These are phyloP conservation scores for Kazachstania kunashirensis DNA, from an alignment of 805 yeast species.

Conservation along the genomic window DNA sequence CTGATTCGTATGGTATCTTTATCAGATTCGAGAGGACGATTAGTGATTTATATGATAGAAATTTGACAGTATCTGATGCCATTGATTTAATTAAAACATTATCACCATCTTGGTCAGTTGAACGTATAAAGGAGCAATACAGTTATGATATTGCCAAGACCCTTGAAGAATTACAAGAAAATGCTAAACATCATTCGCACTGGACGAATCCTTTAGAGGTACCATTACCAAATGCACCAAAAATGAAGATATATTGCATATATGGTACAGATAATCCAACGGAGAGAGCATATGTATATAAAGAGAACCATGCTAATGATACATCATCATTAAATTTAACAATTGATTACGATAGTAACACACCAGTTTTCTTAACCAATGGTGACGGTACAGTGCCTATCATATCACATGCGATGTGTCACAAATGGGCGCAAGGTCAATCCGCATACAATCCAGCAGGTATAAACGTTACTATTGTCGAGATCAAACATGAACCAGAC, in stretches of 20 bases:
- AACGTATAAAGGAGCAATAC: conserved; percentile 58
- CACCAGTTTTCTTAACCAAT: conserved; percentile 72
- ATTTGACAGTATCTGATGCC: conserved; percentile 57
- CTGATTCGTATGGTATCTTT: conserved; percentile 60
- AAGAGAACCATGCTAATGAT: conserved; percentile 38
- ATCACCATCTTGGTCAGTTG: conserved; percentile 69
- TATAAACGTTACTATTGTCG: conserved; percentile 67
- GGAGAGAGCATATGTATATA: conserved; percentile 83
- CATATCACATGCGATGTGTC: conserved; percentile 81
- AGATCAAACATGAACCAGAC: conserved; percentile 88
- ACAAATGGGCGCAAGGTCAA: conserved; percentile 66
- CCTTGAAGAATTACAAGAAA: conserved; percentile 45
- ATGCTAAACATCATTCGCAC: conserved; percentile 62
- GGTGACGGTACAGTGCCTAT: conserved; percentile 95
- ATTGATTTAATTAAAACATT: conserved; percentile 54
- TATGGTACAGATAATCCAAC: conserved; percentile 97
- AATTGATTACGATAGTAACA: conserved; percentile 52
- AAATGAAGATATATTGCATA: conserved; percentile 77
- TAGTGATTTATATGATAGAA: conserved; percentile 21
- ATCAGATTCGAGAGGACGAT: conserved; percentile 40
- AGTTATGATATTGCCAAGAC: conserved; percentile 68
- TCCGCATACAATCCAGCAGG: conserved; percentile 74
- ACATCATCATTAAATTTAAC: conserved; percentile 51
- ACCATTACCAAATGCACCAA: conserved; percentile 87
- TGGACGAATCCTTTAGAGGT: conserved; percentile 97